phyloP scores from a whole-genome alignment of 2,329 filamentous ascomycete species.

The Pseudopithomyces maydicus region DNA sequence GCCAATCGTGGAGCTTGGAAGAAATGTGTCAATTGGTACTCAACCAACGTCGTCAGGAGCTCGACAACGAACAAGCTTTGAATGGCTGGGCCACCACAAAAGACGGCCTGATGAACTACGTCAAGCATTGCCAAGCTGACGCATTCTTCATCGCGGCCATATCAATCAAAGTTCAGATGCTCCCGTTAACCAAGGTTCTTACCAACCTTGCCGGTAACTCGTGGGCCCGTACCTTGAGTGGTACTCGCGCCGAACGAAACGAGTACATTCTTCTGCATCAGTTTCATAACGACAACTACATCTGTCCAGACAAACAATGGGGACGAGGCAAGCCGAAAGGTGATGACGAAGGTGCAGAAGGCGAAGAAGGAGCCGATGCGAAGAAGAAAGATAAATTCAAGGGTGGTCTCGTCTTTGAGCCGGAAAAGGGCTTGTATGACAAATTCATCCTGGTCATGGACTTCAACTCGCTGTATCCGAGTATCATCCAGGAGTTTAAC shows the following conservation, averaged over 20 bases:
- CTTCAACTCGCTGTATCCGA: conserved; percentile 98
- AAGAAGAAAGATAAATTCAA: conserved; percentile 99
- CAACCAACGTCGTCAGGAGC: conserved; percentile 74
- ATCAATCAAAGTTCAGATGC: conserved; percentile 85
- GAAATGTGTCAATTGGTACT: conserved; percentile 97
- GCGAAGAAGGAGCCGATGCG: conserved; percentile 67
- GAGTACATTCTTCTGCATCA: conserved; percentile 99
- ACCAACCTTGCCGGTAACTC: conserved; percentile 98
- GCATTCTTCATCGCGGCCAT: conserved; percentile 95
- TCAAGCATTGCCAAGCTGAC: conserved; percentile 92
- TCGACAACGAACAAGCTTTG: conserved; percentile 86
- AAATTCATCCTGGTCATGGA: conserved; percentile 99
- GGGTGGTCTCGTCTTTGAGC: conserved; percentile 96
- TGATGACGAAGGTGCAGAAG: conserved; percentile 75
- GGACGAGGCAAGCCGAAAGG: conserved; percentile 75
- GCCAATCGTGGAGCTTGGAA: conserved; percentile 95
- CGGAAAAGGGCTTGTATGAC: conserved; percentile 96
- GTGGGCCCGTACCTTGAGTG: conserved; percentile 93
- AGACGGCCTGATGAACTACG: conserved; percentile 87
- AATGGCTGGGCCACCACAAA: conserved; percentile 85
- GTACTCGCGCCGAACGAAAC: conserved; percentile 95
- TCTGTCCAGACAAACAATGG: conserved; percentile 92
- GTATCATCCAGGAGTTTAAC: conserved; percentile 98
- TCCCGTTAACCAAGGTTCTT: conserved; percentile 90
- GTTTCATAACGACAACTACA: conserved; percentile 95